Base-by-base conservation (phyloP, 768 basidiomycete species). In the Amyloporia xantha region DNA sequence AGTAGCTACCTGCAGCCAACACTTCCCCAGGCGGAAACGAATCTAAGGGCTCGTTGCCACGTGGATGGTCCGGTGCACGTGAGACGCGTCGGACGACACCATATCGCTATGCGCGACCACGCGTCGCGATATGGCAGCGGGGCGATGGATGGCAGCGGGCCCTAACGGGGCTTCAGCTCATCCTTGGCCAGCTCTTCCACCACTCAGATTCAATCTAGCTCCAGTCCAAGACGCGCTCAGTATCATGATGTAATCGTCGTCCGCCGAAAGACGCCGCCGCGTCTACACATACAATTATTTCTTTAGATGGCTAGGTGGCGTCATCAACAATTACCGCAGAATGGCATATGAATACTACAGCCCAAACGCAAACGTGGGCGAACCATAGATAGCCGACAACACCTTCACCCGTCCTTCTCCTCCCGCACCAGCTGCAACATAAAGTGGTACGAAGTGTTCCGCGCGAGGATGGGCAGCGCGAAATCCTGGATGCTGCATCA, bases 371-470 rank as follows among this genome's bases (percentile, higher is more conserved):
- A 84, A 69, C 13, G 84, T 81, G n/a, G 78, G 75, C 15, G 74
- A 69, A 3, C 82, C 83, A 56, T 81, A 81, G 44, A 76, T 56
- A 26, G 74, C 76, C 28, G 69, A 65, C 23, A 86, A 48, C 9
- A 82, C 68, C 56, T 64, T 68, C 6, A 72, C 72, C 27, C 70
- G 66, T 1, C 77, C 80, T 5, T 70, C 72, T 37, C 78, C 82
- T 7, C 81, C 82, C 6, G 85, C 88, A 2, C 85, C 88, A 2
- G 79, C 83, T 3, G 83, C 86, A 36, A 90, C 71, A 61, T 89
- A 87, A 13, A 91, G 53, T 9, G 90, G 89, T 13, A 91, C 71
- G 58, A 91, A 87, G 59, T 91, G 89, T 24, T 93, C 90, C 54
- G 81, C 81, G 2, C 84, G 73, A 1, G 88, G 90, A 57, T 93